Base-by-base conservation (phyloP, 179 eudicot species). In the Carnegiea gigantea region DNA sequence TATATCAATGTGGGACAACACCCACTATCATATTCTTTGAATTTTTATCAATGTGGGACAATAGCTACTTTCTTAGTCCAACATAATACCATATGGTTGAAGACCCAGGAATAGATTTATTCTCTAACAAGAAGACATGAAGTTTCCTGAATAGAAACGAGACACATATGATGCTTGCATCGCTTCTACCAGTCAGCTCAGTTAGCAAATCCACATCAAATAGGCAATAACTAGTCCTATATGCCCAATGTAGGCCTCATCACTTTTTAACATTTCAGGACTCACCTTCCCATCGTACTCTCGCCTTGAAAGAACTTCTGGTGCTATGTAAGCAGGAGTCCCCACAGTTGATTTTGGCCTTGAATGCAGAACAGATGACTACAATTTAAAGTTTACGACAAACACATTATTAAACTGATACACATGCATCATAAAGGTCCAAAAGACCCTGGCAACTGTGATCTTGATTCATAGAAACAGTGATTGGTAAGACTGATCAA, bases 271-370 rank as follows among this genome's bases (percentile, higher is more conserved):
- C 57, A 13, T 7, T 17, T 11, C 1, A 1, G 44, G 73, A 75
- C 84, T 75, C 65, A 88, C 88, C 87, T 88, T 88, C 79, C 90
- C 90, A 88, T 88, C 88, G 57, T 88, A 88, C 82, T 86, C 88
- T 71, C 86, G 73, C 48, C 88, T 85, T 12, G 85, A 84, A 70
- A 88, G 88, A n/a, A 88, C 90, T 84, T 88, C 90, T n/a, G 90
- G 90, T 64, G 90, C 90, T 59, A 88, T 88, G 76, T 88, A 86
- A 48, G 88, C 90, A 21, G 88, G 88, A 71, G 90, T 86, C 17
- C 90, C 90, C 73, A 88, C 90, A 49, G 88, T 86, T 40, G 90
- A 86, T 82, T 88, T 88, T 26, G 90, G 88, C 75, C 88, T 88
- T 80, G 90, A 88, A 84, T 88, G 90, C 81, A 88, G 81, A 68